Evolutionary conservation across 2,329 filamentous ascomycete species (phyloP).

Genomic region (Fusarium pseudograminearum): DNA sequence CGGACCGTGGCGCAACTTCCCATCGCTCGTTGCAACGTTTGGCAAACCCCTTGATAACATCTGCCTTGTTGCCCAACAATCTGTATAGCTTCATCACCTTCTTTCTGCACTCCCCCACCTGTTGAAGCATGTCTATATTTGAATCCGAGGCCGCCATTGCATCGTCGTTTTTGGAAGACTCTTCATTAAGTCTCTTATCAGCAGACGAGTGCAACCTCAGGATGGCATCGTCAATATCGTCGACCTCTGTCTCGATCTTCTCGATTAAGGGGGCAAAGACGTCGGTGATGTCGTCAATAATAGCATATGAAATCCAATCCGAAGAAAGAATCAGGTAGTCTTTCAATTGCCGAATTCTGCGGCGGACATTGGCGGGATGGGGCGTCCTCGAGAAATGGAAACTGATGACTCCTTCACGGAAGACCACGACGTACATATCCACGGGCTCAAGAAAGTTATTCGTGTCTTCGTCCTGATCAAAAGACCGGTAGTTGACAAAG

Average conservation of each 20-base stretch:
- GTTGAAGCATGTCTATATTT: slow-evolving; percentile 86
- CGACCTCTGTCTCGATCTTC: slow-evolving; percentile 93
- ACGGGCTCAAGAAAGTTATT: slow-evolving; percentile 94
- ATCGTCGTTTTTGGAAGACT: slow-evolving; percentile 62
- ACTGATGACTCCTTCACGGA: slow-evolving; percentile 92
- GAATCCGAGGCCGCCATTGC: slow-evolving; percentile 59
- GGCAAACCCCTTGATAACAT: slow-evolving; percentile 98
- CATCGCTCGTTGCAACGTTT: slow-evolving; percentile 98
- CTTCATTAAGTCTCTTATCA: slow-evolving; percentile 57
- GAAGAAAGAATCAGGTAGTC: slow-evolving; percentile 94
- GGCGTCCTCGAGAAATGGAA: slow-evolving; percentile 98
- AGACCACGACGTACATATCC: slow-evolving; percentile 98
- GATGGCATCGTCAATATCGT: slow-evolving; percentile 95
- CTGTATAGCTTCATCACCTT: slow-evolving; percentile 97
- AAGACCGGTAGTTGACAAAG: slow-evolving; percentile 97
- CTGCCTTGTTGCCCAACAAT: slow-evolving; percentile 94
- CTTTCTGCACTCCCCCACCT: slow-evolving; percentile 94
- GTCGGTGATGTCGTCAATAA: slow-evolving; percentile 98
- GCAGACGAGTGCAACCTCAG: slow-evolving; percentile 78
- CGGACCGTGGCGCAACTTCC: slow-evolving; percentile 93
- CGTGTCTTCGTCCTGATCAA: slow-evolving; percentile 92
- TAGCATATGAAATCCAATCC: slow-evolving; percentile 98
- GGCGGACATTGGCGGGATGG: slow-evolving; percentile 94
- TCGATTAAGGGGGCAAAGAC: slow-evolving; percentile 94
- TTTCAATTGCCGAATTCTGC: slow-evolving; percentile 90